Evolutionary conservation across 2,329 filamentous ascomycete genomes (phyloP).

Genomic region (Chrysosphaeria jannelii): DNA sequence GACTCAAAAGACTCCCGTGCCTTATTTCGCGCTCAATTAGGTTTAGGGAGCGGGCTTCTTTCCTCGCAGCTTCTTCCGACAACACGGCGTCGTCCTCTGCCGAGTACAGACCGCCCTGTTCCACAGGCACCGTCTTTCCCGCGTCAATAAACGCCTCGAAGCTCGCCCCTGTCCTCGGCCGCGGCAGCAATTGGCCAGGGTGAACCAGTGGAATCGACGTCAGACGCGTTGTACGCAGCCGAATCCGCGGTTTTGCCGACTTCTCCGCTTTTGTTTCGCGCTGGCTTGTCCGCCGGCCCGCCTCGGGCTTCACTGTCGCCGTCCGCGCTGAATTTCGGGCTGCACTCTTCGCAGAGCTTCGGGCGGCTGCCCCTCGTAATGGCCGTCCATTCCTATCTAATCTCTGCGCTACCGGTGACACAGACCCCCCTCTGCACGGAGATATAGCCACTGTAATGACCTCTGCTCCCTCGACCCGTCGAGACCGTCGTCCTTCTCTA

Average conservation of each 20-base stretch:
- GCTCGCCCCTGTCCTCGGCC: constrained; percentile 19
- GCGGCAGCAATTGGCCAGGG: constrained; percentile 22
- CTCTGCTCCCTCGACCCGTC: too few relatives aligned
- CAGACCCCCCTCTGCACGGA: neutral
- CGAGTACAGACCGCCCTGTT: constrained; percentile 23
- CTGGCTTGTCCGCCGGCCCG: too few relatives aligned
- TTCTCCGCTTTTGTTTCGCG: too few relatives aligned
- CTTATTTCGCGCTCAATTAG: constrained; percentile 43
- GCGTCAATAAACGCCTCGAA: constrained; percentile 27
- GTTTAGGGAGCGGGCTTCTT: constrained; percentile 39
- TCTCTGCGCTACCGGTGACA: too few relatives aligned
- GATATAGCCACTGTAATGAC: too few relatives aligned
- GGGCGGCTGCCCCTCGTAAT: too few relatives aligned
- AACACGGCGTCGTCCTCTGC: constrained; percentile 24
- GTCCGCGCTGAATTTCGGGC: too few relatives aligned
- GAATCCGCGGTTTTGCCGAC: constrained; percentile 13
- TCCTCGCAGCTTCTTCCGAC: constrained; percentile 28
- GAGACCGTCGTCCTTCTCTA: too few relatives aligned
- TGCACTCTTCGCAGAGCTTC: too few relatives aligned
- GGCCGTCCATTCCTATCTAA: too few relatives aligned
- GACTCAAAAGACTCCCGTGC: constrained; percentile 44
- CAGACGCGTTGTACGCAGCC: constrained; percentile 15
- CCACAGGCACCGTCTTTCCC: constrained; percentile 20
- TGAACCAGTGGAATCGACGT: constrained; percentile 27
- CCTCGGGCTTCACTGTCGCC: too few relatives aligned